phyloP scores from a whole-genome alignment of 1,139 yeast species.

The Yamadazyma triangularis region DNA sequence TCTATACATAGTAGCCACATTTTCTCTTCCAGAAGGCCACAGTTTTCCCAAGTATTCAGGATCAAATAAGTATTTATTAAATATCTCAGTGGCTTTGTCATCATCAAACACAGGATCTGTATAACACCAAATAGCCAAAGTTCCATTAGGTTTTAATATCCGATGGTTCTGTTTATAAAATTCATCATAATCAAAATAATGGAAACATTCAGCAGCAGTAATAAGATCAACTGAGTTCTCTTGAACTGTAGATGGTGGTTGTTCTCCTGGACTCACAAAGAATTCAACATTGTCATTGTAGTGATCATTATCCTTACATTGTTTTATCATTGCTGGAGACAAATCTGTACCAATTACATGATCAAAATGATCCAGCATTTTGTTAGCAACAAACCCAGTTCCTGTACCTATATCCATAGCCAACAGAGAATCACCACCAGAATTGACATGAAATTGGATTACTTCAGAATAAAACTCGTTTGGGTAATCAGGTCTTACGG shows the following conservation, averaged over 20 bases:
- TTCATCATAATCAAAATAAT: conserved; percentile 62
- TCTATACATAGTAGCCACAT: conserved; percentile 41
- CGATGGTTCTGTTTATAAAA: conserved; percentile 50
- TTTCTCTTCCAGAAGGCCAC: conserved; percentile 75
- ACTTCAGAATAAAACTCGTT: conserved; percentile 26
- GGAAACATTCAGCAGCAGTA: conserved; percentile 76
- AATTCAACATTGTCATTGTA: conserved; percentile 18
- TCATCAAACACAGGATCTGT: conserved; percentile 56
- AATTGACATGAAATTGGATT: conserved; percentile 28
- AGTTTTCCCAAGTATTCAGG: conserved; percentile 54
- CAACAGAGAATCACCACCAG: conserved; percentile 15
- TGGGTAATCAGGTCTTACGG: conserved; percentile 37
- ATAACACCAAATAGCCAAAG: conserved; percentile 75
- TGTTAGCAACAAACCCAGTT: conserved; percentile 72
- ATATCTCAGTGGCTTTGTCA: conserved; percentile 39
- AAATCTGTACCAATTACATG: conserved; percentile 66
- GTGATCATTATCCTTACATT: conserved; percentile 26
- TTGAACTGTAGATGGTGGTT: conserved; percentile 14
- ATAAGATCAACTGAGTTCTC: conserved; percentile 50
- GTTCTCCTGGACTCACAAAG: conserved; percentile 28
- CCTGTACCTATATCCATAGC: conserved; percentile 81
- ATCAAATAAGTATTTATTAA: conserved; percentile 20
- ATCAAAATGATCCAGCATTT: conserved; percentile 41
- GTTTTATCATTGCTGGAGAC: conserved; percentile 59
- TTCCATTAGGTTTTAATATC: conserved; percentile 54